These are phyloP conservation scores for Apiospora marii DNA, from an alignment of 2,329 filamentous ascomycete species.

Conservation along the genomic window DNA sequence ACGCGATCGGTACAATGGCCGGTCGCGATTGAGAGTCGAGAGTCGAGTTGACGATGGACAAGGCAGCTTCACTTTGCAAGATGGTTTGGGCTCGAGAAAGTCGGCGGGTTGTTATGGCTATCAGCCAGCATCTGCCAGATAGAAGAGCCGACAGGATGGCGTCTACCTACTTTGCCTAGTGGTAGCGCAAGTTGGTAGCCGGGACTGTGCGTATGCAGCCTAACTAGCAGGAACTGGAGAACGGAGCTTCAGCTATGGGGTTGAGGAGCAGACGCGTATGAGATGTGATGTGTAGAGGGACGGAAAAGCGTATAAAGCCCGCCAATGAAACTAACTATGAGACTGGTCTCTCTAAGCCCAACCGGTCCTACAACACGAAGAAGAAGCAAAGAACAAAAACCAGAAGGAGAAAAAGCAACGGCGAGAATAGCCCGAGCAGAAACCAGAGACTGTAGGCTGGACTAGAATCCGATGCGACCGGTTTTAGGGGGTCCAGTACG, in stretches of 20 bases:
- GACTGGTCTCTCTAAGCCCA: slow-evolving; percentile 9
- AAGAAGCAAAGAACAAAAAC: slow-evolving; percentile 19
- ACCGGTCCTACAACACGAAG: neutral
- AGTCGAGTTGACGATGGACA: neutral
- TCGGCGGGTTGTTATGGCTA: slow-evolving; percentile 1
- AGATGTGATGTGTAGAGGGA: neutral
- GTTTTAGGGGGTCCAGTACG: slow-evolving; percentile 15
- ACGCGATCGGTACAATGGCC: neutral
- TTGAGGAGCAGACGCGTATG: neutral
- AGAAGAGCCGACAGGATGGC: slow-evolving; percentile 8
- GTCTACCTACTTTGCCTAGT: neutral
- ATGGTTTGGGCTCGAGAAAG: neutral
- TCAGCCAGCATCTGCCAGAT: slow-evolving; percentile 7
- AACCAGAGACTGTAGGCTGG: neutral
- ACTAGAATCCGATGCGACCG: slow-evolving; percentile 20
- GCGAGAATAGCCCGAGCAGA: slow-evolving; percentile 6
- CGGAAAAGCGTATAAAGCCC: neutral
- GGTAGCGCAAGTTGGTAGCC: slow-evolving; percentile 18
- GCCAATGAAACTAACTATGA: slow-evolving; percentile 15
- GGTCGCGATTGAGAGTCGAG: neutral
- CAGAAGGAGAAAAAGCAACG: slow-evolving; percentile 17
- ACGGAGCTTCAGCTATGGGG: slow-evolving; percentile 11
- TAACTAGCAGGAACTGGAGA: slow-evolving; percentile 14
- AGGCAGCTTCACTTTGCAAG: neutral
- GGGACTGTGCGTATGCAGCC: slow-evolving; percentile 14